Evolutionary conservation across 495 filamentous ascomycete genomes (phyloP).

Genomic region (Annulohypoxylon bovei): DNA sequence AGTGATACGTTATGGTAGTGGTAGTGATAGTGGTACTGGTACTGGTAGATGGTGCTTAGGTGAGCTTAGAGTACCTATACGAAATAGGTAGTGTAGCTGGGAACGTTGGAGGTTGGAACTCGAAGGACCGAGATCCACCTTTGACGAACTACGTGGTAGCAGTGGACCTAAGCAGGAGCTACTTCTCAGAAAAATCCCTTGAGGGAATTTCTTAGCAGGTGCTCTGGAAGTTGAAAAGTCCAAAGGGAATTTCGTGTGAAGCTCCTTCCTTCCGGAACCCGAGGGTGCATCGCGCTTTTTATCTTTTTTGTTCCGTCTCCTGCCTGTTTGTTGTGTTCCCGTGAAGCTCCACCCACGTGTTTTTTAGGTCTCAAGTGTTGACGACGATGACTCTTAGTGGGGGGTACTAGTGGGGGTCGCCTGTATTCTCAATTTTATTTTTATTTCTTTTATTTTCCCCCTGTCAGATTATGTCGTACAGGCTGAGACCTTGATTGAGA

Average conservation of each 20-base stretch:
- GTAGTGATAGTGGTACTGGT: neutral
- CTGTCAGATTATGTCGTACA: neutral
- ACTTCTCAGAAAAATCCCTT: slow-evolving; percentile 1
- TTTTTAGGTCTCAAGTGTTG: slow-evolving; percentile 20
- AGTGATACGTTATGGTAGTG: neutral
- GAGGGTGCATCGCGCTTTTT: slow-evolving; percentile 41
- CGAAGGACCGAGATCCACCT: neutral
- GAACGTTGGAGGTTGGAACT: neutral
- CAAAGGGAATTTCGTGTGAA: neutral
- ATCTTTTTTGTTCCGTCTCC: slow-evolving; percentile 34
- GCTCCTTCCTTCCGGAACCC: slow-evolving; percentile 29
- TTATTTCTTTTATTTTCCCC: slow-evolving; percentile 9
- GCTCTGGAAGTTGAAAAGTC: neutral
- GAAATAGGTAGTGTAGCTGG: neutral
- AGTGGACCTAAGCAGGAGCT: neutral
- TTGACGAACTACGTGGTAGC: neutral
- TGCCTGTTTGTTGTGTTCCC: slow-evolving; percentile 13
- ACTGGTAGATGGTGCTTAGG: neutral
- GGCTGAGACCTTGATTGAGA: slow-evolving; percentile 1
- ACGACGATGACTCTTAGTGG: slow-evolving; percentile 27
- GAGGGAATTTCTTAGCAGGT: slow-evolving; percentile 16
- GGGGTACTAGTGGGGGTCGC: slow-evolving; percentile 30
- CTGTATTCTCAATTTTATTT: slow-evolving; percentile 9
- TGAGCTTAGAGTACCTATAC: neutral
- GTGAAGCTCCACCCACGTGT: slow-evolving; percentile 37